Conservation (phyloP, 2,329 filamentous ascomycete species). For the Fusarium torulosum region DNA sequence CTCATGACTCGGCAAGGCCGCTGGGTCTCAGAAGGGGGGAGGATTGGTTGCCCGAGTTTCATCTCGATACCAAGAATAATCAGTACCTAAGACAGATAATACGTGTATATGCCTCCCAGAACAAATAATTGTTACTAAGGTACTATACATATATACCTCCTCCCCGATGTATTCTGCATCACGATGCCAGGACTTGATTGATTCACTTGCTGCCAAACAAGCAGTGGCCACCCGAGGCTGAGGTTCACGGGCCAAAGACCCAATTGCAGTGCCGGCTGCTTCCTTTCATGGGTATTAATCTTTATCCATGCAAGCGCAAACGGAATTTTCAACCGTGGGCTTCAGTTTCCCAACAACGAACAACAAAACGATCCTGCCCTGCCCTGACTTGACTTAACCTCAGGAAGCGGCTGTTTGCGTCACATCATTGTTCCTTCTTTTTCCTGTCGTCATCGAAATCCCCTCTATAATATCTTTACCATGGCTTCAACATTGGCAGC, state of each 20-base stretch:
- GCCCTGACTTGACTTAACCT: neutral
- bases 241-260: constrained; percentile 33
- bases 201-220: constrained; percentile 8
- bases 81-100: constrained; percentile 8
- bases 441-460: constrained; percentile 2
- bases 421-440: neutral
- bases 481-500: constrained; percentile 36
- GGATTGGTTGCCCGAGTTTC: constrained; percentile 11
- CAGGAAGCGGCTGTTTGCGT: constrained; percentile 13
- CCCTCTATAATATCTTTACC: neutral
- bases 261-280: constrained; percentile 25
- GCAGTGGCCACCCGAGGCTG: constrained; percentile 32
- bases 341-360: neutral
- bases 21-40: constrained; percentile 19
- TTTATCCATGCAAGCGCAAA: constrained; percentile 30
- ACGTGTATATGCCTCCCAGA: constrained; percentile 8
- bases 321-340: constrained; percentile 18
- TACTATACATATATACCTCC: neutral
- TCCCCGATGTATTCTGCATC: neutral
- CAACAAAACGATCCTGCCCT: constrained; percentile 4
- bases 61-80: neutral
- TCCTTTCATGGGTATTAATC: constrained; percentile 26
- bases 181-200: neutral
- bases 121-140: neutral
- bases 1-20: constrained; percentile 37